Percentiles rank a stretch among this genome's conserved stretches.
Evolutionary conservation across 2,329 filamentous ascomycete species (phyloP).

Genomic region (Hypoxylon sp.): DNA sequence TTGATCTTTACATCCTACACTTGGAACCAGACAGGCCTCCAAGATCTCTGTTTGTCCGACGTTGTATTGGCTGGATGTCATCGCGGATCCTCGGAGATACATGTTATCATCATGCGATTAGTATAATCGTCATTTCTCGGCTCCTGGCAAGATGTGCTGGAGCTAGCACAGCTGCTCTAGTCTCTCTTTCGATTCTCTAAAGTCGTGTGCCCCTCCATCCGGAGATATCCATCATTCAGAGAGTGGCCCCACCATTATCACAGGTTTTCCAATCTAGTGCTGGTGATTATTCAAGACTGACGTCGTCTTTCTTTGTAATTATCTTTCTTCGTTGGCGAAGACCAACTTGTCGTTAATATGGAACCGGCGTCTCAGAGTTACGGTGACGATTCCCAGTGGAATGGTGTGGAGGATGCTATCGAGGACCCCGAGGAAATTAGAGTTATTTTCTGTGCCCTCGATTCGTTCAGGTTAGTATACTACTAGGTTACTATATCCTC

Average conservation of each 20-base stretch:
- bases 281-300: constrained; percentile 30
- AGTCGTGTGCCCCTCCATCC: constrained; percentile 36
- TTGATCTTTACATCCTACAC: constrained; percentile 6
- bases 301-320: constrained; percentile 1
- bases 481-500: constrained; percentile 14
- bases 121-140: constrained; percentile 10
- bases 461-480: constrained; percentile 85
- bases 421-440: constrained; percentile 84
- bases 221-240: constrained; percentile 33
- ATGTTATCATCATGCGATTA: constrained; percentile 25
- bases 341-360: constrained; percentile 28
- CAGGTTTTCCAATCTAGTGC: constrained; percentile 18
- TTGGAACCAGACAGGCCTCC: background rate
- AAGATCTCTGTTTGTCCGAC: constrained; percentile 3
- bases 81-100: constrained; percentile 1
- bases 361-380: constrained; percentile 26
- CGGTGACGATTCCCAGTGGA: constrained; percentile 65
- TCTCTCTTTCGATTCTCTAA: constrained; percentile 16
- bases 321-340: constrained; percentile 7
- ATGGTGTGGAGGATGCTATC: constrained; percentile 74
- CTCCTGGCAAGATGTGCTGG: constrained; percentile 28
- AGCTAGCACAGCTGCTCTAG: constrained; percentile 22
- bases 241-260: constrained; percentile 34
- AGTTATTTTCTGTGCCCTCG: constrained; percentile 85
- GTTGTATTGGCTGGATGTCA: background rate